phyloP scores from a whole-genome alignment of 371 early-diverging fungal species.

The Mortierella sp. region DNA sequence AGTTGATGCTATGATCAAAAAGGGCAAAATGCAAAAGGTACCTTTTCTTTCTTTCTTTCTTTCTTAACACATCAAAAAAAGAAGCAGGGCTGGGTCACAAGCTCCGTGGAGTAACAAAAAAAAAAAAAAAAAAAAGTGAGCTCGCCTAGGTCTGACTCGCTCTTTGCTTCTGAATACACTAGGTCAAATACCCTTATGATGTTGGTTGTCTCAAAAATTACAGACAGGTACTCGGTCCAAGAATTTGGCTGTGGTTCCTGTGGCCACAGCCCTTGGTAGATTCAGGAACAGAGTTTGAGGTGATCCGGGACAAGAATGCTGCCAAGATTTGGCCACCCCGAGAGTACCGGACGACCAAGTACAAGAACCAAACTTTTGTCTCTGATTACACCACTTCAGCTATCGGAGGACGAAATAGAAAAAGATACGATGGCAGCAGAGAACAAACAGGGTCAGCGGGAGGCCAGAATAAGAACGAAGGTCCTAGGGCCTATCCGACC shows the following conservation, averaged over 20 bases:
- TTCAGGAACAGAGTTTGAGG: constrained; percentile 77
- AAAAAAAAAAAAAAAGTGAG: too few relatives aligned
- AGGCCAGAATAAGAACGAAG: not conserved
- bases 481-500: constrained; percentile 9
- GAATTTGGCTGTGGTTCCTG: constrained; percentile 73
- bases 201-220: constrained; percentile 85
- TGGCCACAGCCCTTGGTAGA: constrained; percentile 72
- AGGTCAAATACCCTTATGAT: constrained; percentile 92
- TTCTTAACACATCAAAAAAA: too few relatives aligned
- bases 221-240: constrained; percentile 78
- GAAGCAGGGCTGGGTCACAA: too few relatives aligned
- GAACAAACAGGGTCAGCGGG: constrained; percentile 2
- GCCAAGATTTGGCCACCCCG: constrained; percentile 63
- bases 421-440: not conserved
- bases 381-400: constrained; percentile 43
- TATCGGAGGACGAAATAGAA: constrained; percentile 9
- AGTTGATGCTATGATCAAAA: constrained; percentile 78
- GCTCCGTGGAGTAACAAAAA: not conserved
- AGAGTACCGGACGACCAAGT: constrained; percentile 62
- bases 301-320: constrained; percentile 58
- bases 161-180: constrained; percentile 1
- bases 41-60: too few relatives aligned
- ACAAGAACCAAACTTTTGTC: constrained; percentile 39
- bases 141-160: too few relatives aligned
- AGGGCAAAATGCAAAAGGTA: constrained; percentile 69